Base-by-base conservation (phyloP, 306 rosid species). In the Nissolia schottii region DNA sequence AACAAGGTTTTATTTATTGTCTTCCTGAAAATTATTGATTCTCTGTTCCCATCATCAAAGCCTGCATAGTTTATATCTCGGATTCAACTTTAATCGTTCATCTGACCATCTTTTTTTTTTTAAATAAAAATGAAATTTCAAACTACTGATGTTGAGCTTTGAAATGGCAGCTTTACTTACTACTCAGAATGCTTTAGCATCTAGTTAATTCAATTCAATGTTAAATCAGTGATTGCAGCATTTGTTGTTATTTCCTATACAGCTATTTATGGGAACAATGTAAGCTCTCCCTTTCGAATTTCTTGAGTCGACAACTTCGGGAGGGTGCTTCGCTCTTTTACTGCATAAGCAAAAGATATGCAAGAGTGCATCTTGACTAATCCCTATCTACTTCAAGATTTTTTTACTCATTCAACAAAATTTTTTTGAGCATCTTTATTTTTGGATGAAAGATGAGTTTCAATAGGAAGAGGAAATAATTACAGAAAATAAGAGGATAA, bases 1-100 rank as follows among this genome's bases (percentile, higher is more conserved):
- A 76, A 50, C 78, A 94, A 89, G 99, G 99, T 87, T 48, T 29
- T 46, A 7, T 35, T 57, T 3, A 49, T 14, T n/a, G n/a, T n/a
- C n/a, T 50, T 57, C 45, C 7, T 22, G 13, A 45, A 1, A 18
- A 25, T 27, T 68, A 6, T 41, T 55, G 16, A 15, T 65, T 38
- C 46, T 53, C 13, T 55, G 14, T 74, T 12, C 57, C 31, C 15
- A 12, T 18, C 9, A 11, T 23, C 16, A n/a, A n/a, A 18, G 10
- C 2, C 0, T 31, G 4, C 45, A 16, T 1, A 19, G 35, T 79
- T 56, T 9, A n/a, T n/a, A n/a, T 11, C 45, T 65, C 9, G 24
- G 27, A 20, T 63, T 73, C 32, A 23, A 60, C 60, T 51, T 75
- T 69, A 31, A 53, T 50, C 10, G 13, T 32, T 34, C 38, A 19